Evolutionary conservation across 768 basidiomycete genomes (phyloP), one percentile per base, ranked within the genome.

Genomic region (Boletus subcaerulescens): DNA sequence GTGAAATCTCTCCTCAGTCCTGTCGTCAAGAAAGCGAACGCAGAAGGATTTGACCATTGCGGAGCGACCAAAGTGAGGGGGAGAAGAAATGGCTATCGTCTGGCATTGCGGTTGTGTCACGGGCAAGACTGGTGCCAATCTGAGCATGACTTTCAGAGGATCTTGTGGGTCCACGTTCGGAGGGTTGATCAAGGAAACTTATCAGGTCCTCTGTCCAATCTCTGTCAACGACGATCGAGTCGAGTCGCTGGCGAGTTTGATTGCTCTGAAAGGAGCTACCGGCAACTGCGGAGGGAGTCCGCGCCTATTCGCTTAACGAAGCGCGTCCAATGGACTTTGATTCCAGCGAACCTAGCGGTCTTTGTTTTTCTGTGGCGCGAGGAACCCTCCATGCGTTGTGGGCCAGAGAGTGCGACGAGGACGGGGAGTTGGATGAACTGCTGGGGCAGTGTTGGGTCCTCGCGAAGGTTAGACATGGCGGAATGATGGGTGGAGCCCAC

Each of bases 191-290:
- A 40, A 76, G 67, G 20, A 80, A 80, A 48, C 75, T 83, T 66
- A 78, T 81, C 57, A 80, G 74, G 56, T 82, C 82, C 52, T 83
- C 82, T 3, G 78, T 73, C 87, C 86, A 88, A 32, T 77, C 72
- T 45, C 87, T 79, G 68, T 91, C 89, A 15, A 91, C 89, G 22
- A 91, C 82, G 20, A 90, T 81, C 72, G n/a, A n/a, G n/a, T 91
- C 75, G 17, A 68, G 63, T 33, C 65, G 56, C 8, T 43, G 58
- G n/a, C 59, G 72, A 13, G 60, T 45, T 33, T 69, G 74, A 38
- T 65, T 75, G 52, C 70, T 71, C 60, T 78, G 80, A 3, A 66
- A 65, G 22, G 73, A 72, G 56, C 77, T 81, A 45, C 81, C 82
- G 26, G 77, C 81, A 17, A 79, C 55, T 10, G 77, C 62, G 5